Evolutionary conservation across 305 asterid species (phyloP), one percentile per base, ranked within the genome.

Genomic region (Plantago lanceolata): DNA sequence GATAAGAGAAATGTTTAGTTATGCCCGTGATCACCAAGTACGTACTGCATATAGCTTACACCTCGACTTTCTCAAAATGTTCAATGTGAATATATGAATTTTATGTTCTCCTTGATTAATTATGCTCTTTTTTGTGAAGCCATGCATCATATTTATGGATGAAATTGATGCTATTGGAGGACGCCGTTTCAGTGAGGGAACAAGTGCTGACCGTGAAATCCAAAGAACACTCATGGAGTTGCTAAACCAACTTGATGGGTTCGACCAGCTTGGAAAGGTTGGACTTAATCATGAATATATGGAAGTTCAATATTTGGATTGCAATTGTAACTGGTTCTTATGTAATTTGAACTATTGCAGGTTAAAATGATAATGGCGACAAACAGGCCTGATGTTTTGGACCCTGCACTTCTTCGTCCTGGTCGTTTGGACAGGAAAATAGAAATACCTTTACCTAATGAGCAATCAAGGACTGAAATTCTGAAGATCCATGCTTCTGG

Each of bases 1-100:
- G 76, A 92, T 92, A 65, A 80, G 98, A 73, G 98, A 92, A 76
- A 92, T 92, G 98, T 92, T 92, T 70, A 82, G 83, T 67, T 92
- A 92, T 85, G 98, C 98, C 37, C 96, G 96, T 37, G 96, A 92
- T 73, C 98, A 89, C 85, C 98, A 89, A 76, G 98, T 91, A 85
- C 61, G 82, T 68, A 56, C 55, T 65, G 35, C 5, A 68, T 43
- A 21, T 48, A 6, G 58, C 64, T 43, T 19, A 19, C 15, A 29
- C 24, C 12, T 17, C 59, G 54, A 21, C 47, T 24, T 55, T 9
- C 11, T 13, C 45, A 45, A 53, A 29, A 3, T 48, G 20, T 53
- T 37, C 61, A 43, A 51, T 40, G 53, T 52, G 33, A 45, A 20
- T 20, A 37, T 70, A n/a, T 29, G 64, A 49, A 70, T 54, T 54